These are phyloP conservation scores for Sporobolomyces roseus DNA, from an alignment of 768 basidiomycete species.

Conservation along the genomic window DNA sequence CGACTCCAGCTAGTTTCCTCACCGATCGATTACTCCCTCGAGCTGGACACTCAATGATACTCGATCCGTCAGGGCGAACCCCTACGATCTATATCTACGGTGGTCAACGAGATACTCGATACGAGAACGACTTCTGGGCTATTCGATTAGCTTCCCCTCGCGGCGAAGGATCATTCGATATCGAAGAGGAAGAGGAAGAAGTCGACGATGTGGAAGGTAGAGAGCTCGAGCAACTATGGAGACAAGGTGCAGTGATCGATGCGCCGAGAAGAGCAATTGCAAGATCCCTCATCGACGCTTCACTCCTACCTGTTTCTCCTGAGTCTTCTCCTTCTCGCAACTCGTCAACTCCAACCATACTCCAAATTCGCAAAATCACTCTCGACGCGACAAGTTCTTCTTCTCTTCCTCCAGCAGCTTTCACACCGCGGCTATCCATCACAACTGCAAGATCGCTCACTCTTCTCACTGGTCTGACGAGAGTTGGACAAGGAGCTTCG, in stretches of 20 bases:
- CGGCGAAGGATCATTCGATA: no score
- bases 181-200: background rate
- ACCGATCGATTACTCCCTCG: conserved; percentile 39
- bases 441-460: conserved; percentile 4
- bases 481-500: background rate
- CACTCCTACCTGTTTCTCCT: conserved; percentile 17
- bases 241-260: conserved; percentile 33
- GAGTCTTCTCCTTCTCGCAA: conserved; percentile 18
- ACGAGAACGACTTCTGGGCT: conserved; percentile 42
- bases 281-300: conserved; percentile 17
- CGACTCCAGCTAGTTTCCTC: background rate
- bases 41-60: conserved; percentile 40
- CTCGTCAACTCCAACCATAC: conserved; percentile 13
- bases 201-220: background rate
- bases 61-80: conserved; percentile 15
- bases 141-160: conserved; percentile 13
- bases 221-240: conserved; percentile 18
- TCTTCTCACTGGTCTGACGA: conserved; percentile 31
- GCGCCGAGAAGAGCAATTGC: background rate
- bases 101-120: conserved; percentile 40
- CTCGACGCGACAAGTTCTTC: background rate
- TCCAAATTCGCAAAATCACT: conserved; percentile 15
- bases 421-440: conserved; percentile 34
- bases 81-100: conserved; percentile 36
- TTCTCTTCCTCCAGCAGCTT: conserved; percentile 1